Evolutionary conservation across 192 early-diverging fungal species (phyloP).

Genomic region (Podochytrium sp.): DNA sequence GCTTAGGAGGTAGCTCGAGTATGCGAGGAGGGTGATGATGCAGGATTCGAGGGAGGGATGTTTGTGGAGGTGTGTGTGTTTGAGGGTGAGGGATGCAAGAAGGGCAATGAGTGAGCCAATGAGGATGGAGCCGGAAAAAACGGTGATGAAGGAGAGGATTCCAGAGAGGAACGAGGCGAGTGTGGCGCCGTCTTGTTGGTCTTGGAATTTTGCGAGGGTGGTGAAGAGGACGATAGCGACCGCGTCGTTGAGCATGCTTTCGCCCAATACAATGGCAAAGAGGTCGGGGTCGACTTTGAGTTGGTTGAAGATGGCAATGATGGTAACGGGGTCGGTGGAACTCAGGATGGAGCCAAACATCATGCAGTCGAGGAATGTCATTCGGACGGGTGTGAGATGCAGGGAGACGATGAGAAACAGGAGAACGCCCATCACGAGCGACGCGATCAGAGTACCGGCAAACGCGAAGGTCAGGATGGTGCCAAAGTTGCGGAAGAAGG

Average conservation of each 20-base stretch:
- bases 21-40: constrained; percentile 83
- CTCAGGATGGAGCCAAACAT: constrained; percentile 94
- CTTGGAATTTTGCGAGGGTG: constrained; percentile 75
- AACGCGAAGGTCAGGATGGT: constrained; percentile 93
- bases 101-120: constrained; percentile 85
- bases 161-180: constrained; percentile 35
- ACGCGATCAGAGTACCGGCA: constrained; percentile 89
- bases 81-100: constrained; percentile 80
- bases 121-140: constrained; percentile 80
- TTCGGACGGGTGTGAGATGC: constrained; percentile 67
- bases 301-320: constrained; percentile 93
- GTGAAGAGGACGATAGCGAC: constrained; percentile 88
- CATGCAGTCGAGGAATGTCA: constrained; percentile 90
- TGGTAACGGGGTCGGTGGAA: constrained; percentile 96
- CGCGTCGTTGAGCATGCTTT: constrained; percentile 94
- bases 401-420: constrained; percentile 72
- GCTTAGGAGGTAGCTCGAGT: constrained; percentile 80
- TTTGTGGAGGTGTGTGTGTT: constrained; percentile 81
- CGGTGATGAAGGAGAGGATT: constrained; percentile 74
- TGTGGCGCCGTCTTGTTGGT: constrained; percentile 48
- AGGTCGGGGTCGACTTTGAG: constrained; percentile 92
- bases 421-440: constrained; percentile 82
- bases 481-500: constrained; percentile 87
- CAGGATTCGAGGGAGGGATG: constrained; percentile 88
- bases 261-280: constrained; percentile 96